Evolutionary conservation across 2,329 filamentous ascomycete species (phyloP), one percentile per base, ranked within the genome.

Genomic region (Trichothecium roseum): DNA sequence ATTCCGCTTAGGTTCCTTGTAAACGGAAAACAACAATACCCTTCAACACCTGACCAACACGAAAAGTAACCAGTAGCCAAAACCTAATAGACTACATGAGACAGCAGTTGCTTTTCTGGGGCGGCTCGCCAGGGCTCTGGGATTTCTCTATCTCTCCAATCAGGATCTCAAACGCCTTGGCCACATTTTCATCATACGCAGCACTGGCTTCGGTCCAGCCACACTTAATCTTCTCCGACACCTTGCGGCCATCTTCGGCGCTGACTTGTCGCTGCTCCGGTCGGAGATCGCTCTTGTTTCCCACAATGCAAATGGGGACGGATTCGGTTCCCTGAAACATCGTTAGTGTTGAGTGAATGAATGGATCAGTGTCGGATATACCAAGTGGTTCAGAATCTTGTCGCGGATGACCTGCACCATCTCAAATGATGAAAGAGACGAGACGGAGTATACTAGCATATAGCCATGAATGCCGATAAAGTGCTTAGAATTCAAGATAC

Each of bases 381-480:
- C 89, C 44, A 96, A 66, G 56, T 96, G 89, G 57, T 94, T 94
- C 39, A 98, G 68, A 43, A 98, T 95, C 72, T 96, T 98, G 58
- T 96, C 89, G 18, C 88, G 74, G 46, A 98, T 94, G 40, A 95
- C 86, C 52, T 84, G 78, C 34, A 94, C 82, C 89, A 96, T 98
- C 57, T 98, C 91, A 54, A 95, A 96, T 8, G 87, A 94, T 49
- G 91, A 84, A 52, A 85, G 79, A 32, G 85, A 94, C 16, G 84
- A 84, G 34, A 98, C 88, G n/a, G 88, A 94, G 63, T 98, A 98
- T 33, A 95, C 89, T 41, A 98, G 81, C 74, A 98, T 87, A 61
- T 96, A 98, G 38, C 91, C 91, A 66, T 98, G 91, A 47, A 96
- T 96, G 43, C 91, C 91, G 57, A 98, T 96, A 53, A 96, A 96